Evolutionary conservation across 179 eudicot species (phyloP).

Genomic region (Silene coronaria): DNA sequence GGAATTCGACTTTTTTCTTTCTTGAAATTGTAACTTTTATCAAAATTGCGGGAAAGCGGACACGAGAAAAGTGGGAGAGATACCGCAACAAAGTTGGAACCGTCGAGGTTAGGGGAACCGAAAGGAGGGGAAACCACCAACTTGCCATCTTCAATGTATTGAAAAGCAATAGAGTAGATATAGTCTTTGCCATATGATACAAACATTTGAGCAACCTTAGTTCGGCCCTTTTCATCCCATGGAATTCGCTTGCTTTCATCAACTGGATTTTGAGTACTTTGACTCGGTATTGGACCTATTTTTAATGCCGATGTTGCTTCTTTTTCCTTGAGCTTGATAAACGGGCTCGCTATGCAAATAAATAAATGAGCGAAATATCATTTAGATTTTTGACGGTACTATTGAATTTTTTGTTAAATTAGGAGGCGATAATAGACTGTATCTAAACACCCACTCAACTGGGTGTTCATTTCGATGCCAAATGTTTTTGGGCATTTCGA

Average conservation of each 20-base stretch:
- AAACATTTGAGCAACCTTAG: slow-evolving; percentile 11
- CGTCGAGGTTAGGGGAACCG: slow-evolving; percentile 11
- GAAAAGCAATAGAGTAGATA: slow-evolving; percentile 17
- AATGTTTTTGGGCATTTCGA: no score
- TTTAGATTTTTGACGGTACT: background rate
- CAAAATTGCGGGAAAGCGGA: no score
- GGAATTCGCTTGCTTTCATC: background rate
- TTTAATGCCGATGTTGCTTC: slow-evolving; percentile 3
- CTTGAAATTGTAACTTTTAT: no score
- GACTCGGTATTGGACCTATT: slow-evolving; percentile 13
- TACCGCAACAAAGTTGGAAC: slow-evolving; percentile 13
- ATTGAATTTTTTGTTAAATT: no score
- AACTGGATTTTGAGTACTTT: background rate
- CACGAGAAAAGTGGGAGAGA: background rate
- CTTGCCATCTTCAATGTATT: slow-evolving; percentile 13
- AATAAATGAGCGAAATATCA: no score
- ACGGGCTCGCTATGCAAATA: background rate
- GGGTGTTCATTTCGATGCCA: no score
- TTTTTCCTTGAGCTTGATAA: background rate
- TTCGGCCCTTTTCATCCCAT: slow-evolving; percentile 21
- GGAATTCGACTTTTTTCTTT: no score
- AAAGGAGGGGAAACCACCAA: slow-evolving; percentile 10
- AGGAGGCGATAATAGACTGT: no score
- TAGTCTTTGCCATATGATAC: slow-evolving; percentile 1
- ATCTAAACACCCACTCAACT: no score